Base-by-base conservation (phyloP, 495 filamentous ascomycete species). In the Annulohypoxylon nitens region DNA sequence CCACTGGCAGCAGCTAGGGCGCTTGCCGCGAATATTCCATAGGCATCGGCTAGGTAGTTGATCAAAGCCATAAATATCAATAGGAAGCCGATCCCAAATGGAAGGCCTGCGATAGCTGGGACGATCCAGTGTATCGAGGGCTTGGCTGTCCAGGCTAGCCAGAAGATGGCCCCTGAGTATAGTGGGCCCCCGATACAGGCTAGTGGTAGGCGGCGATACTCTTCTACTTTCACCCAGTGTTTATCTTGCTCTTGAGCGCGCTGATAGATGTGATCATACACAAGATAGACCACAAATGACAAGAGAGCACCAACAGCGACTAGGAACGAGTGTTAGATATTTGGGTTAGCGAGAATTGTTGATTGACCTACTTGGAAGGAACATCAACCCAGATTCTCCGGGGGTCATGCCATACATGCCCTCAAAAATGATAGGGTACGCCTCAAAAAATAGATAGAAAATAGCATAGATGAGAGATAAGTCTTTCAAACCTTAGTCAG, bases 1-100 rank as follows among this genome's bases (percentile, higher is more conserved):
- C 86, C 88, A 1, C 83, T 82, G 1, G 85, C 84, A 0, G 90
- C 88, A 0, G 92, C 90, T 61, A 92, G 78, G 0, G 91, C 92
- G 39, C 82, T 86, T 8, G 91, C 91, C 2, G 90, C 86, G 75
- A 89, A 92, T 57, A 90, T 86, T 37, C 83, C 86, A 76, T 93
- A 93, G 7, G 90, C 90, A 72, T 93, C 92, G 0, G 90, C 86
- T 18, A 93, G 80, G 58, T 93, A 93, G 70, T 91, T 93, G 16
- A 91, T 78, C 33, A 92, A 83, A 1, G 87, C 85, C 47, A 90
- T 89, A 78, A 93, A 93, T 16, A 90, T 87, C 16, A 88, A 81
- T 8, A 88, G 81, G 69, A 90, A 91, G 2, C 88, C 91, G 39
- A 91, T 82, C 7, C 92, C 92, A 68, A 92, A 91, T 2, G 89